A percentile compares a stretch with the other conserved stretches of the same genome.
Evolutionary conservation across 176 grass and related monocot genomes (phyloP).

Genomic region (Bromus sterilis): DNA sequence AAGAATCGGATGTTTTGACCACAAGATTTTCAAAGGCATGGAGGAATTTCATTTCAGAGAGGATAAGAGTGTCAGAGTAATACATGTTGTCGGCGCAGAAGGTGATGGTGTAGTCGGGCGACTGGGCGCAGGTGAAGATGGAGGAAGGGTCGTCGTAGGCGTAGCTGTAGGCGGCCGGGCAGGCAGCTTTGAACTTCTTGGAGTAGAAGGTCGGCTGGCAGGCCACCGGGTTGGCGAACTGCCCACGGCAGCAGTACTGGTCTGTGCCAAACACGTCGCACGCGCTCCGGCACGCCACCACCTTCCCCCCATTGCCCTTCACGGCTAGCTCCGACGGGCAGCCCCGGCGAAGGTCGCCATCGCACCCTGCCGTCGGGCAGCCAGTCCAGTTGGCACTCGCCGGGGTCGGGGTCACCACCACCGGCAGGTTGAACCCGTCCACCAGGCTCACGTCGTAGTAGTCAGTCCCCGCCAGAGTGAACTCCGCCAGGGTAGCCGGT

Average conservation of each 20-base stretch:
- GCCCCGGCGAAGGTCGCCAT: conserved; percentile 38
- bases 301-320: conserved; percentile 1
- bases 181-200: conserved; percentile 62
- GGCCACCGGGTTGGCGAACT: conserved; percentile 35
- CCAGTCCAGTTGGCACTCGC: background rate
- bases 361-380: conserved; percentile 62
- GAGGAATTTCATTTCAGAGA: background rate
- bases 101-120: conserved; percentile 51
- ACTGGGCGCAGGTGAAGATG: conserved; percentile 55
- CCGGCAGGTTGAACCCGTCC: conserved; percentile 70
- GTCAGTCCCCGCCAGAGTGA: conserved; percentile 42
- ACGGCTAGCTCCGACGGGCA: conserved; percentile 65
- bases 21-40: background rate
- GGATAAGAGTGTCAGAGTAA: background rate
- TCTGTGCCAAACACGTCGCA: conserved; percentile 87
- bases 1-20: background rate
- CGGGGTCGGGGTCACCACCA: conserved; percentile 33
- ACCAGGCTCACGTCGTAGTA: conserved; percentile 77
- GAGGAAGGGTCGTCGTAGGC: conserved; percentile 86
- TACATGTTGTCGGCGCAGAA: conserved; percentile 75
- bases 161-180: conserved; percentile 80
- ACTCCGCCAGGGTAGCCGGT: conserved; percentile 76
- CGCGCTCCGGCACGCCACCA: conserved; percentile 80
- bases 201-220: conserved; percentile 82
- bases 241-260: conserved; percentile 71